These are phyloP conservation scores for Colletotrichum incanum DNA, from an alignment of 2,329 filamentous ascomycete species.

Conservation along the genomic window DNA sequence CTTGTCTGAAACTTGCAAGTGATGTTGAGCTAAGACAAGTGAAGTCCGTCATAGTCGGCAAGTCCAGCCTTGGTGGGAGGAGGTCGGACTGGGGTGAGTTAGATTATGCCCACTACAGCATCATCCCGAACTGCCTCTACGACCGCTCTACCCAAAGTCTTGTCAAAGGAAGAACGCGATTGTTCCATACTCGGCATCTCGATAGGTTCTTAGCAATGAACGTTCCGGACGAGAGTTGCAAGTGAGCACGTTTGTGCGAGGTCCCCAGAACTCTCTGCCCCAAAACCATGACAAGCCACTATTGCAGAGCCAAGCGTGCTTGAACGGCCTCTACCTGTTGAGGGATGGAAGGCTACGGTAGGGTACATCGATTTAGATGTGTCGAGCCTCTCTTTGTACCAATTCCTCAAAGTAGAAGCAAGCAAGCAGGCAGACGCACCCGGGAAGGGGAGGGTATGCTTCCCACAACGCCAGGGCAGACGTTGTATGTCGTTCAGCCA, in stretches of 20 bases:
- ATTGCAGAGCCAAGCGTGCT: too few relatives aligned
- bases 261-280: neutral
- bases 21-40: neutral
- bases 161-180: neutral
- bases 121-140: too few relatives aligned
- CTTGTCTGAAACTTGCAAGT: neutral
- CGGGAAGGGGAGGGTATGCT: too few relatives aligned
- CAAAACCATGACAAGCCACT: too few relatives aligned
- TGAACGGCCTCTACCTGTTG: neutral
- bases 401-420: too few relatives aligned
- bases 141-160: neutral
- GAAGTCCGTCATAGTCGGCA: neutral
- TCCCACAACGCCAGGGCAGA: too few relatives aligned
- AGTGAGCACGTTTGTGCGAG: neutral
- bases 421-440: too few relatives aligned
- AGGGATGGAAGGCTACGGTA: too few relatives aligned
- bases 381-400: too few relatives aligned
- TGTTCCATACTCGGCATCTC: neutral
- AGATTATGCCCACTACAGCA: neutral
- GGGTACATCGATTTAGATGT: too few relatives aligned
- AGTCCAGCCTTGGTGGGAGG: neutral
- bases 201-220: neutral
- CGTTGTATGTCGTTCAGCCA: too few relatives aligned
- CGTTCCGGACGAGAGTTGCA: neutral
- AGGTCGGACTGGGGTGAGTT: too few relatives aligned